Conservation (phyloP, 257 asterid species). For the Nicotiana benthamiana region DNA sequence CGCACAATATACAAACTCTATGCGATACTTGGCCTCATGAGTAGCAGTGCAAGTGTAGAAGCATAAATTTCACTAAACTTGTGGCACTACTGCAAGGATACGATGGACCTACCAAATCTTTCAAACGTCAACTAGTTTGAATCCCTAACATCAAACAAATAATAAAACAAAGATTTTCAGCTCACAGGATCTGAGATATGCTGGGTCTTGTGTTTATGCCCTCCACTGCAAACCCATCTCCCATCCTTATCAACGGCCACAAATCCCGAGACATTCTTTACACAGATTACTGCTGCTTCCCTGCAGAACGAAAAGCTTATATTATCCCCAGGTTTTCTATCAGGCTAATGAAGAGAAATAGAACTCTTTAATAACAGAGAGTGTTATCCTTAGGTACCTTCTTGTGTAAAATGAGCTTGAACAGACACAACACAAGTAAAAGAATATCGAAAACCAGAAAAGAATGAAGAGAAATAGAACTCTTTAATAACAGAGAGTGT, state of each 20-base stretch:
- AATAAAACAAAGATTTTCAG: slow-evolving; percentile 1
- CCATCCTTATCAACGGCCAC: slow-evolving; percentile 64
- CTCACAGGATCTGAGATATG: slow-evolving; percentile 53
- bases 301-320: slow-evolving; percentile 21
- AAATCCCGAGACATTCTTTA: slow-evolving; percentile 49
- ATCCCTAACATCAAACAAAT: not conserved
- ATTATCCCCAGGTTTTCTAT: too few relatives aligned
- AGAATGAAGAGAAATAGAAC: not conserved
- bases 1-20: too few relatives aligned
- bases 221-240: slow-evolving; percentile 53
- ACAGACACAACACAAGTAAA: not conserved
- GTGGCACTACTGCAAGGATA: not conserved
- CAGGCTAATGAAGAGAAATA: not conserved
- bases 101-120: not conserved
- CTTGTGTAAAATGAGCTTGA: not conserved
- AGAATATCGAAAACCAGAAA: not conserved
- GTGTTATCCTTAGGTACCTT: not conserved
- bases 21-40: too few relatives aligned
- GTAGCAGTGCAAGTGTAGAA: too few relatives aligned
- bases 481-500: too few relatives aligned
- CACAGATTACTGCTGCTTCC: slow-evolving; percentile 57
- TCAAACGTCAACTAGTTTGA: not conserved
- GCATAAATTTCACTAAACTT: too few relatives aligned
- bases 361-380: too few relatives aligned
- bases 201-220: slow-evolving; percentile 33